Evolutionary conservation across 768 basidiomycete genomes (phyloP).

Genomic region (Crassisporium funariophilum): DNA sequence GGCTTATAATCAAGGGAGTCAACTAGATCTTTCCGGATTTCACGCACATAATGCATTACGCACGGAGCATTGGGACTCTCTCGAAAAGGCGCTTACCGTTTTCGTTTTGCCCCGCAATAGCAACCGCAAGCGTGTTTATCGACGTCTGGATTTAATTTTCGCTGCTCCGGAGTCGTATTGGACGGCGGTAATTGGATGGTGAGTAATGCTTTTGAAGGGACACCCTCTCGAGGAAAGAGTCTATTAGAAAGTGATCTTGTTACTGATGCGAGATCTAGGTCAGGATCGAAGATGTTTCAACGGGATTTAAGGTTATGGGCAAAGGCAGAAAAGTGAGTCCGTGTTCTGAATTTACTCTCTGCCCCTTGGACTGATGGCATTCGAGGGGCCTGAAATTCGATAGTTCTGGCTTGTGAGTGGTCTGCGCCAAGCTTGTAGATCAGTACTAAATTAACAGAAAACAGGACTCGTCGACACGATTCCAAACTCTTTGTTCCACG

Average conservation of each 20-base stretch:
- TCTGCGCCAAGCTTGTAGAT: neutral
- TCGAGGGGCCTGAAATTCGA: conserved; percentile 81
- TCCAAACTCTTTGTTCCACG: conserved; percentile 59
- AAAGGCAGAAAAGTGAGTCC: conserved; percentile 56
- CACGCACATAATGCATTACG: conserved; percentile 54
- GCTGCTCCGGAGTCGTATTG: conserved; percentile 78
- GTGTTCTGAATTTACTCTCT: neutral
- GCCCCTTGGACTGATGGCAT: neutral
- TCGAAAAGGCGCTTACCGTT: conserved; percentile 85
- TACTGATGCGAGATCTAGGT: conserved; percentile 48
- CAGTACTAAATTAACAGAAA: neutral
- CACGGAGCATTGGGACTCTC: conserved; percentile 71
- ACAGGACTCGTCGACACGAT: conserved; percentile 65
- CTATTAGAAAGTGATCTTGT: too few species aligned
- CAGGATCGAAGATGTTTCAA: conserved; percentile 89
- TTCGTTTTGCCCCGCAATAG: conserved; percentile 58
- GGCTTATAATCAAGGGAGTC: too few species aligned
- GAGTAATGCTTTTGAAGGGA: too few species aligned
- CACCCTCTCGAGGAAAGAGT: too few species aligned
- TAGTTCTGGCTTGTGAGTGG: conserved; percentile 72
- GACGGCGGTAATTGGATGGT: conserved; percentile 92
- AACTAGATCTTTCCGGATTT: conserved; percentile 63
- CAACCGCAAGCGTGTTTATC: conserved; percentile 44
- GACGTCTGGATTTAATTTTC: conserved; percentile 86
- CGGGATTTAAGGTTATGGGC: conserved; percentile 80